Base-by-base conservation (phyloP, 176 grass and related monocot genomes). In the Carex cristatella region DNA sequence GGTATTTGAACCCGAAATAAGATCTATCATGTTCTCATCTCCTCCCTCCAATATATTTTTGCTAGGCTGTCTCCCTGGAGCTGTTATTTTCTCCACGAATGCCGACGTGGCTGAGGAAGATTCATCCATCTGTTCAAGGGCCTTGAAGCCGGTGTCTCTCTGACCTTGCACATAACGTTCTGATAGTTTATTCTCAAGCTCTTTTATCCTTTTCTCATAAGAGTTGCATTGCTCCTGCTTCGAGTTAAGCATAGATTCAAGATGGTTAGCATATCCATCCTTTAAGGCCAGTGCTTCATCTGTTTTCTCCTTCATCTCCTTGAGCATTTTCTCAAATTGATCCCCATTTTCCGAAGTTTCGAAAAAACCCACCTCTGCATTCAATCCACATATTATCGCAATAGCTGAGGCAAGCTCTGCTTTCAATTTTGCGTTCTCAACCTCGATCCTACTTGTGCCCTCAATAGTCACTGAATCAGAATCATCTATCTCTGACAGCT, bases 371-470 rank as follows among this genome's bases (percentile, higher is more conserved):
- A 85, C 90, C 83, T 91, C 90, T 65, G 88, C 89, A 65, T 90
- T 82, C 30, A 94, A 79, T 81, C 59, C 83, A 81, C 93, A 99
- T 27, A 96, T 81, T 64, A 87, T 61, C 15, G 86, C 93, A 92
- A 99, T 96, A 38, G 91, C 91, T 58, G 91, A 95, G 88, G 97
- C 97, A 89, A 99, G 93, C 32, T 96, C 93, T 37, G 93, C 93
- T 85, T 96, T 99, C 83, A 99, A 91, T 78, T 78, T 93, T 61
- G 90, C 93, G 60, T 99, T 99, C 68, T 99, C 97, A 60, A 99
- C 91, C 92, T 99, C 97, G 54, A 99, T 55, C 75, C 88, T 95
- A 82, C 97, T 91, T 37, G 93, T 99, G 76, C 97, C 97, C 85
- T 91, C 85, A 85, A 97, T 94, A 81, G 88, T 90, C 13, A 95